A percentile compares a stretch with the other conserved stretches of the same genome.
These are phyloP conservation scores for Astragalus membranaceus DNA, from an alignment of 306 rosid species.

Conservation along the genomic window DNA sequence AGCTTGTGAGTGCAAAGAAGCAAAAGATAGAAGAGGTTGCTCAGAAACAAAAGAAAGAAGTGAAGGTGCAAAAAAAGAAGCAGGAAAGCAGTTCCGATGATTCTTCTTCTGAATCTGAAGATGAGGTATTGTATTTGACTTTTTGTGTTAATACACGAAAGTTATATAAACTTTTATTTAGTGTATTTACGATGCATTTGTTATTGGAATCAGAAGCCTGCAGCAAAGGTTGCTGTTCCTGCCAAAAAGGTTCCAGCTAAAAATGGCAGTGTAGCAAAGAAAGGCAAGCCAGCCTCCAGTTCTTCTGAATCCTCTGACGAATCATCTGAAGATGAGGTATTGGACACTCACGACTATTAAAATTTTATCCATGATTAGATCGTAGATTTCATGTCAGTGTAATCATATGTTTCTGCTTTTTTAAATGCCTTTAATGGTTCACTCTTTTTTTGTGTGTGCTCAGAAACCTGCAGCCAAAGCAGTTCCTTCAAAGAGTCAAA, in stretches of 20 bases:
- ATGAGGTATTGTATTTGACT: slow-evolving; percentile 29
- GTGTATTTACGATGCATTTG: neutral
- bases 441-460: neutral
- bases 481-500: slow-evolving; percentile 17
- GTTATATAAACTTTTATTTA: neutral
- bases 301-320: slow-evolving; percentile 12
- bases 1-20: slow-evolving; percentile 55
- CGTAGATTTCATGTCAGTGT: neutral
- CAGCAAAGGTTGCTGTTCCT: slow-evolving; percentile 20
- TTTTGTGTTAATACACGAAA: neutral
- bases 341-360: neutral
- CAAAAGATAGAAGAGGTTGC: slow-evolving; percentile 55
- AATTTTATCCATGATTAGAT: neutral
- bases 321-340: slow-evolving; percentile 33
- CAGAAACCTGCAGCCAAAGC: slow-evolving; percentile 43
- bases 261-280: slow-evolving; percentile 31
- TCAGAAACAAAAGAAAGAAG: slow-evolving; percentile 46
- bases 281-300: slow-evolving; percentile 13
- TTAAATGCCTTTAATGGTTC: neutral
- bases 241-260: slow-evolving; percentile 29
- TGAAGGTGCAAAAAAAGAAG: slow-evolving; percentile 42
- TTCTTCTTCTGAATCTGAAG: slow-evolving; percentile 52
- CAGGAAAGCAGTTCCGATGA: slow-evolving; percentile 60
- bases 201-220: slow-evolving; percentile 29
- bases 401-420: neutral